Base-by-base conservation (phyloP, 208 protist species). In the Kentomonas sorsogonicus region DNA sequence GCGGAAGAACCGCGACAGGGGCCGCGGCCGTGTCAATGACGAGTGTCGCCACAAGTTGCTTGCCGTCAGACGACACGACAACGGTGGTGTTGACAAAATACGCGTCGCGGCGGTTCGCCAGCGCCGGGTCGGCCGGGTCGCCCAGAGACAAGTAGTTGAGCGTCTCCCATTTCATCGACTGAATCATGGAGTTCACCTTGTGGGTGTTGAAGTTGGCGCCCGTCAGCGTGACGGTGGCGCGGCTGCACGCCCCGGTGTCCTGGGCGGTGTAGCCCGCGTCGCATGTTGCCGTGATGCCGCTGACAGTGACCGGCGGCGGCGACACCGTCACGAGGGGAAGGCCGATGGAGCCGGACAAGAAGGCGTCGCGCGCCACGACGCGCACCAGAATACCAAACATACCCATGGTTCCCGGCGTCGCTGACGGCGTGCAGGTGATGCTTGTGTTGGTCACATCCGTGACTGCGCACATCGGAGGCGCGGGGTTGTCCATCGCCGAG, bases 351-450 rank as follows among this genome's bases (percentile, higher is more conserved):
- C 61, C 53, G 11, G 23, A 25, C 30, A 66, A 44, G 40, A 33
- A 57, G 15, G 40, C 29, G 11, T 15, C 48, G 44, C n/a, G n/a
- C n/a, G 59, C 57, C 39, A 11, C 41, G 59, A 57, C 50, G 20
- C 47, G 30, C 5, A 65, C 39, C 40, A 65, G 59, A 23, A 56
- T 26, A 25, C 59, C 34, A 26, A 52, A 65, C 59, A 65, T 65
- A 20, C 59, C 59, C 29, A 65, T 44, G 22, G 33, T 51, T 18
- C 50, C 50, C n/a, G 51, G 29, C 36, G 29, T 29, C 47, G 52
- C 33, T 29, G 31, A 51, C 39, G 33, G 40, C 6, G 48, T 53
- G 58, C 58, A 63, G 36, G 48, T 63, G 20, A 65, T 16, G 48
- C 44, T 16, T 22, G 33, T 56, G 27, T 18, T 16, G 2, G 18